Evolutionary conservation across 768 basidiomycete genomes (phyloP).

Genomic region (Trametes maxima): DNA sequence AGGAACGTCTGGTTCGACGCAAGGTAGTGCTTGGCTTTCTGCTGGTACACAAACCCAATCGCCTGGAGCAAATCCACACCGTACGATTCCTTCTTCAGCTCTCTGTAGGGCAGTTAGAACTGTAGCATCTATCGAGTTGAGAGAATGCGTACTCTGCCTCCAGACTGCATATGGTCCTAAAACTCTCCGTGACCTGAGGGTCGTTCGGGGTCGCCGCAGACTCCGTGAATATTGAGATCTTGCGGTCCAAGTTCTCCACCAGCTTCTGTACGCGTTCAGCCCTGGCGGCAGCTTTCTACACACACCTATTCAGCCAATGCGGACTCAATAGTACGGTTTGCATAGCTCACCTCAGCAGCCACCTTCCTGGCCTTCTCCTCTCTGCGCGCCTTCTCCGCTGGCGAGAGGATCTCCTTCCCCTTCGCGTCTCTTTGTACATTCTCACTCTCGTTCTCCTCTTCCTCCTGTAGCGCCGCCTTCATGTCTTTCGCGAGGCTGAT

Average conservation of each 20-base stretch:
- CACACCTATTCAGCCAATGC: background rate
- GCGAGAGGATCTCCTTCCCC: conserved; percentile 42
- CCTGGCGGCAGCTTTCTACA: conserved; percentile 78
- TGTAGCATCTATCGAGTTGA: background rate
- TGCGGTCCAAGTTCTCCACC: conserved; percentile 76
- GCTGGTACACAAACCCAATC: conserved; percentile 82
- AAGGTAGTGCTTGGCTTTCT: conserved; percentile 82
- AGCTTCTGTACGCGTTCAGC: conserved; percentile 76
- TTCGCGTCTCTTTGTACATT: conserved; percentile 52
- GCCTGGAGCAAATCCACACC: conserved; percentile 85
- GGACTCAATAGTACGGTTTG: background rate
- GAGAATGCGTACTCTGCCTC: conserved; percentile 70
- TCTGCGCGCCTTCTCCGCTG: conserved; percentile 44
- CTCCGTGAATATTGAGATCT: conserved; percentile 87
- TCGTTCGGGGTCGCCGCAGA: conserved; percentile 73
- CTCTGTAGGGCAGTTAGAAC: conserved; percentile 43
- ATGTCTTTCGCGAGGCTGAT: conserved; percentile 89
- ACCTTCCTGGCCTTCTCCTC: conserved; percentile 74
- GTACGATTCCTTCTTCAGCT: conserved; percentile 84
- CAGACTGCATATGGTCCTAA: conserved; percentile 74
- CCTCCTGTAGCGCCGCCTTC: conserved; percentile 90
- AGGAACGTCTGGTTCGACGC: conserved; percentile 70
- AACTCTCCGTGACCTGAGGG: conserved; percentile 68
- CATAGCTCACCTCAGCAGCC: conserved; percentile 62
- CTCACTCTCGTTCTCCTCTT: conserved; percentile 44